These are phyloP conservation scores for Ilyonectria robusta DNA, from an alignment of 2,329 filamentous ascomycete species.

Conservation along the genomic window DNA sequence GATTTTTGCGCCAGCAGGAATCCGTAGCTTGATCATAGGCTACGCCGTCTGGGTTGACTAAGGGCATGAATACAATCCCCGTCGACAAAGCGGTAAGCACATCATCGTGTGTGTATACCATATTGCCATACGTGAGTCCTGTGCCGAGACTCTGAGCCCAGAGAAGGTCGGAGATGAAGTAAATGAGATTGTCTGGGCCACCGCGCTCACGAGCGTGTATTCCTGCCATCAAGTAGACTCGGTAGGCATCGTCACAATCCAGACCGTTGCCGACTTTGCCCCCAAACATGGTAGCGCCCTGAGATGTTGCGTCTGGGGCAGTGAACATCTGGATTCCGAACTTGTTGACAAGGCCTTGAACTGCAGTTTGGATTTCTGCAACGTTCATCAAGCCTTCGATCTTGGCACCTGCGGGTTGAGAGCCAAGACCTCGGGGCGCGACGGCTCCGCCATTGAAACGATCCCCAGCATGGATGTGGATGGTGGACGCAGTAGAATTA, in stretches of 20 bases:
- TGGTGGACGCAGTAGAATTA: not conserved
- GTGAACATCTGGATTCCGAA: slow-evolving; percentile 57
- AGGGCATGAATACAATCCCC: slow-evolving; percentile 65
- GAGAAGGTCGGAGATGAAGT: slow-evolving; percentile 69
- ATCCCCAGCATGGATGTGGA: slow-evolving; percentile 57
- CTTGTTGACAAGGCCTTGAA: slow-evolving; percentile 56
- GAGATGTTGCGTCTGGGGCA: slow-evolving; percentile 58
- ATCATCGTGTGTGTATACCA: slow-evolving; percentile 64
- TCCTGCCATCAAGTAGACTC: slow-evolving; percentile 65
- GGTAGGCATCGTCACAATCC: slow-evolving; percentile 54
- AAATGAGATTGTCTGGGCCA: slow-evolving; percentile 67
- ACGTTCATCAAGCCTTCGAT: slow-evolving; percentile 59
- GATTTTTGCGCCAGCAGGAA: slow-evolving; percentile 66
- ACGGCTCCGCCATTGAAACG: slow-evolving; percentile 55
- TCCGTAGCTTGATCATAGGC: slow-evolving; percentile 62
- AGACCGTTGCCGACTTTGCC: slow-evolving; percentile 54
- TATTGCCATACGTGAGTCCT: slow-evolving; percentile 64
- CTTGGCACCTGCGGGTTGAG: slow-evolving; percentile 47
- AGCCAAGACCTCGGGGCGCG: slow-evolving; percentile 45
- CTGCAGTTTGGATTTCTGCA: slow-evolving; percentile 58
- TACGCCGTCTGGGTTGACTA: slow-evolving; percentile 64
- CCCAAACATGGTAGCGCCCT: slow-evolving; percentile 56
- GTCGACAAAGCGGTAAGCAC: slow-evolving; percentile 64
- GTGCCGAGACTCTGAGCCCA: slow-evolving; percentile 62
- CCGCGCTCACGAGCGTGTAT: slow-evolving; percentile 71